Evolutionary conservation across 306 rosid species (phyloP).

Genomic region (Begonia fuchsioides): DNA sequence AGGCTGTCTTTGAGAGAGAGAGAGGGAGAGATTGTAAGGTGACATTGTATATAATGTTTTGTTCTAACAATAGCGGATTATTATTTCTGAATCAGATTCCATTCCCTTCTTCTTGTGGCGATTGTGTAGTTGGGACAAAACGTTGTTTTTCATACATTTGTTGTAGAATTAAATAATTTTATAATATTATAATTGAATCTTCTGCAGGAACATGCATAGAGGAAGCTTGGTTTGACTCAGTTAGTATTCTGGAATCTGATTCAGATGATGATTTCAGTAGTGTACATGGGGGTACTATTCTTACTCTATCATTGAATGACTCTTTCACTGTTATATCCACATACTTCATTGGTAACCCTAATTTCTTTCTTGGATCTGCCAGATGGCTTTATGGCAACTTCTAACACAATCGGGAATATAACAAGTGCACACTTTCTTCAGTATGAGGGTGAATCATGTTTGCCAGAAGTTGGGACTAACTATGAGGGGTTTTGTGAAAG

Average conservation of each 20-base stretch:
- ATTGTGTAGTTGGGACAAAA: too few species aligned
- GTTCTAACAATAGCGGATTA: too few species aligned
- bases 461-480: conserved; percentile 38
- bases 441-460: conserved; percentile 56
- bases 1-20: background rate
- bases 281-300: conserved; percentile 67
- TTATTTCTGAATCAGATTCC: too few species aligned
- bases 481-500: conserved; percentile 69
- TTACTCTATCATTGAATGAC: conserved; percentile 5
- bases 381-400: conserved; percentile 49
- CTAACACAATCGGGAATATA: conserved; percentile 28
- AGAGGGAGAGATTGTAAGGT: too few species aligned
- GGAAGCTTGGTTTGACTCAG: conserved; percentile 85
- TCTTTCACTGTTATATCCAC: conserved; percentile 3
- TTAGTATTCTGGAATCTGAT: conserved; percentile 64
- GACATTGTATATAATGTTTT: too few species aligned
- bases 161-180: background rate
- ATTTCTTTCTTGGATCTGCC: conserved; percentile 11
- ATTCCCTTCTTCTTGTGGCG: too few species aligned
- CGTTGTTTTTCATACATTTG: too few species aligned
- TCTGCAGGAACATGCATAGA: conserved; percentile 51
- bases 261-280: conserved; percentile 80
- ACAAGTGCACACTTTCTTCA: conserved; percentile 46
- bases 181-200: background rate
- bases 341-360: conserved; percentile 1